Evolutionary conservation across 257 asterid species (phyloP).

Genomic region (Eucommia ulmoides): DNA sequence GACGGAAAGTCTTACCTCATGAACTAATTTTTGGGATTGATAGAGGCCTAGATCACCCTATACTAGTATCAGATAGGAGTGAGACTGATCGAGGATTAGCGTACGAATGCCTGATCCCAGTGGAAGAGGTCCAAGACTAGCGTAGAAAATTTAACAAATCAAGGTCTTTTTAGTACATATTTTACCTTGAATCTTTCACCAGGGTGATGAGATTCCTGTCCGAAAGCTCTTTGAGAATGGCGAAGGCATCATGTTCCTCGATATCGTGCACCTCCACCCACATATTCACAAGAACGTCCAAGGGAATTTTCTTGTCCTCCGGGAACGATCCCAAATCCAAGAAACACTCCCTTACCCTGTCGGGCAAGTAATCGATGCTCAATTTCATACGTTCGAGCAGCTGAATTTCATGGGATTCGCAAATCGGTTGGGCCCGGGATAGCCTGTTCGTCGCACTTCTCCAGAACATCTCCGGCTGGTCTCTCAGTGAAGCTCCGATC

Average conservation of each 20-base stretch:
- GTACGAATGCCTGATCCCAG: no score
- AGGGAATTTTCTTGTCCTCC: slow-evolving; percentile 77
- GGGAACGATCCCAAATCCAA: slow-evolving; percentile 81
- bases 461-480: slow-evolving; percentile 80
- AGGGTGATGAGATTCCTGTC: slow-evolving; percentile 72
- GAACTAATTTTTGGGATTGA: no score
- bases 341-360: slow-evolving; percentile 68
- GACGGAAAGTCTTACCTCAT: no score
- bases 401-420: slow-evolving; percentile 76
- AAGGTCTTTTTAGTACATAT: neutral
- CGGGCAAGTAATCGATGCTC: slow-evolving; percentile 65
- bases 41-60: no score
- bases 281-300: slow-evolving; percentile 78
- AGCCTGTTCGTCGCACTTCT: slow-evolving; percentile 60
- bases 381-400: slow-evolving; percentile 69
- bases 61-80: no score
- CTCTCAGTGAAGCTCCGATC: slow-evolving; percentile 71
- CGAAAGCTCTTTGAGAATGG: slow-evolving; percentile 71
- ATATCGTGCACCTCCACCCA: slow-evolving; percentile 91
- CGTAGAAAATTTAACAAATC: no score
- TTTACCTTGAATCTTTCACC: slow-evolving; percentile 79
- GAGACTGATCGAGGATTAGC: no score
- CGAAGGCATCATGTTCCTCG: slow-evolving; percentile 74
- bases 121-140: no score
- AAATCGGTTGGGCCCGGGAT: slow-evolving; percentile 53